Evolutionary conservation across 2,329 filamentous ascomycete species (phyloP).

Genomic region (Eutypa lata): DNA sequence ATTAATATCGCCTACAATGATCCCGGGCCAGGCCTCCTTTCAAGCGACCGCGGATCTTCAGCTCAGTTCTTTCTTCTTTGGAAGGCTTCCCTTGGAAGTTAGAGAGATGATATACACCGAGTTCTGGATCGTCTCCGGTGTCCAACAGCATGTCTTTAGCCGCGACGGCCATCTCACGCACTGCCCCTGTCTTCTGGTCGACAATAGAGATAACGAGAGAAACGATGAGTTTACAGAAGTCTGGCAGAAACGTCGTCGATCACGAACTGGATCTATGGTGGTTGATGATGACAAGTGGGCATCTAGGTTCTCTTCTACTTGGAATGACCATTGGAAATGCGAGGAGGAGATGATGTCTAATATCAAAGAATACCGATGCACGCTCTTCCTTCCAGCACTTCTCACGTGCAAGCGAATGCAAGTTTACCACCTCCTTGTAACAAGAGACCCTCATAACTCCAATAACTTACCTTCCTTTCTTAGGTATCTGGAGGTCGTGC

Average conservation of each 20-base stretch:
- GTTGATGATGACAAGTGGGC: constrained; percentile 13
- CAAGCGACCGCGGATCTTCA: constrained; percentile 11
- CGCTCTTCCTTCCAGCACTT: constrained; percentile 16
- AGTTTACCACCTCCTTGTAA: constrained; percentile 2
- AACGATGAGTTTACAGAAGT: constrained; percentile 14
- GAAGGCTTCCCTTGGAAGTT: constrained; percentile 16
- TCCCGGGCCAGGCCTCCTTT: constrained; percentile 4
- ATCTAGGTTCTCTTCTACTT: constrained; percentile 14
- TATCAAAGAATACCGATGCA: background rate
- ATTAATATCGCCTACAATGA: background rate
- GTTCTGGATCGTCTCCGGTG: constrained; percentile 17
- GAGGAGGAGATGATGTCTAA: constrained; percentile 16
- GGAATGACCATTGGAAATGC: constrained; percentile 21
- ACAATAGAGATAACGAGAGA: constrained; percentile 11
- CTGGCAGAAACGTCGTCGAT: constrained; percentile 6
- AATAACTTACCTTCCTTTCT: background rate
- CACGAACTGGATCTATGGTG: constrained; percentile 6
- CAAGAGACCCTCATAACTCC: background rate
- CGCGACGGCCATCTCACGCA: constrained; percentile 11
- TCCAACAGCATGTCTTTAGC: constrained; percentile 18
- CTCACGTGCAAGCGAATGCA: constrained; percentile 17
- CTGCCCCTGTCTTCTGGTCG: constrained; percentile 14
- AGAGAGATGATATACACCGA: constrained; percentile 20
- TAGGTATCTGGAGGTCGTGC: constrained; percentile 16
- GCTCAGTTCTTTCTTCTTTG: constrained; percentile 13